Percentiles rank a stretch among this genome's conserved stretches.
phyloP scores from a whole-genome alignment of 2,329 filamentous ascomycete species.

The Verticillium albo-atrum region DNA sequence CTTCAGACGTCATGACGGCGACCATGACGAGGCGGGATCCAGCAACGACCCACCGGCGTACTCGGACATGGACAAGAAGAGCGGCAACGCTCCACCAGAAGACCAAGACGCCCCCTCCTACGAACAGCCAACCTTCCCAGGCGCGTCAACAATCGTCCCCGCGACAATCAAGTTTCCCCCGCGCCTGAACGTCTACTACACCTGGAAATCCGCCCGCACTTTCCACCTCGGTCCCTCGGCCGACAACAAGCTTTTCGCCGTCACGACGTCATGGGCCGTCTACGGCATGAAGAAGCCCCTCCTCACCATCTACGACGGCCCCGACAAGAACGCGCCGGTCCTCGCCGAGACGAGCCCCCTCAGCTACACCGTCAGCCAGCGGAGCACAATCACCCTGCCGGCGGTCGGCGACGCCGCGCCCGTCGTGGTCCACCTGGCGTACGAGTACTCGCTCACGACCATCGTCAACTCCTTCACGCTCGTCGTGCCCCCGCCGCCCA shows the following conservation, averaged over 20 bases:
- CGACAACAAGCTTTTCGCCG: constrained; percentile 1
- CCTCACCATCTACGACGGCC: constrained; percentile 5
- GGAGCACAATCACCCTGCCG: constrained; percentile 1
- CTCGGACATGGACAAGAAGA: neutral
- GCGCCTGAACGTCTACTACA: constrained; percentile 4
- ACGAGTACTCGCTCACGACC: neutral
- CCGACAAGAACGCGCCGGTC: neutral
- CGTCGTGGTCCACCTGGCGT: neutral
- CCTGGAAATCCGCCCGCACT: constrained; percentile 5
- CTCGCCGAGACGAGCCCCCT: neutral
- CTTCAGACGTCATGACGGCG: neutral
- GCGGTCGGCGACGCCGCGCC: neutral
- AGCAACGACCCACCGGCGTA: neutral
- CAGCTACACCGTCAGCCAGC: neutral
- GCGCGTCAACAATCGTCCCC: neutral
- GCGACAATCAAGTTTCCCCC: constrained; percentile 5
- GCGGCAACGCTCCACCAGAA: neutral
- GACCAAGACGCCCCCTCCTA: neutral
- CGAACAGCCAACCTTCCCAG: neutral
- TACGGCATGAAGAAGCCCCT: constrained; percentile 4
- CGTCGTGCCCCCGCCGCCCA: neutral
- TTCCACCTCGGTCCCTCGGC: constrained; percentile 5
- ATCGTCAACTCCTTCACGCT: constrained; percentile 1
- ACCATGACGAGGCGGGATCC: neutral
- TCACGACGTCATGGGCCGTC: neutral